Evolutionary conservation across 73 alveolate genomes (phyloP), one percentile per base, ranked within the genome.

Genomic region (Tetrahymena thermophila): DNA sequence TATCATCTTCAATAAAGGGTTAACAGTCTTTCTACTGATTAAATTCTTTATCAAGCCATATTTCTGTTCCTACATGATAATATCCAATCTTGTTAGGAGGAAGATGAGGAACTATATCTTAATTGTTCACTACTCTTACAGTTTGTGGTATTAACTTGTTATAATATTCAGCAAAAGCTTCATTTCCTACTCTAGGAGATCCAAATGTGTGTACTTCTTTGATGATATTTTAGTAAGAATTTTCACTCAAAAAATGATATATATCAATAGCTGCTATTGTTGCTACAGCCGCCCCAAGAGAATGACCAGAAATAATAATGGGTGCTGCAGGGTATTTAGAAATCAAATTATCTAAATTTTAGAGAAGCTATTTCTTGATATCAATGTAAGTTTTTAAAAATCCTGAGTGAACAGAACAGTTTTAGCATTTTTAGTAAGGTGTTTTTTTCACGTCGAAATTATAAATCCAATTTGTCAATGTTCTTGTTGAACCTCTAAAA

Each of bases 231-330:
- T 89, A 55, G 35, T 34, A 43, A 37, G 89, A 71, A 0, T 19
- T n/a, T 71, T 71, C 89, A 71, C 11, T 71, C 13, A 71, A 71
- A 34, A 71, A 71, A 17, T 84, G 95, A 31, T 89, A 94, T 8
- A 94, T 57, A 21, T 94, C 96, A 40, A 84, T 85, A 23, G 96
- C 95, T 37, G 93, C 93, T 25, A 94, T 42, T 4, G 96, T 94
- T n/a, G 96, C 95, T 85, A 94, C 85, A 17, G 96, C 96, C 9
- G 93, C 96, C 11, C 96, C 96, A n/a, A 94, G 58, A 43, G 96
- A 94, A 40, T 94, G 96, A 42, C 96, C 96, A 43, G 96, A 37
- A 15, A 94, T 94, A 38, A 85, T 55, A 28, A 85, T 43, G 37
- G 94, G 58, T 25, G 96, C 95, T 85, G 16, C 34, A 37, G 96